These are phyloP conservation scores for Picochlorum sp. DNA, from an alignment of 139 green algal species.

Conservation along the genomic window DNA sequence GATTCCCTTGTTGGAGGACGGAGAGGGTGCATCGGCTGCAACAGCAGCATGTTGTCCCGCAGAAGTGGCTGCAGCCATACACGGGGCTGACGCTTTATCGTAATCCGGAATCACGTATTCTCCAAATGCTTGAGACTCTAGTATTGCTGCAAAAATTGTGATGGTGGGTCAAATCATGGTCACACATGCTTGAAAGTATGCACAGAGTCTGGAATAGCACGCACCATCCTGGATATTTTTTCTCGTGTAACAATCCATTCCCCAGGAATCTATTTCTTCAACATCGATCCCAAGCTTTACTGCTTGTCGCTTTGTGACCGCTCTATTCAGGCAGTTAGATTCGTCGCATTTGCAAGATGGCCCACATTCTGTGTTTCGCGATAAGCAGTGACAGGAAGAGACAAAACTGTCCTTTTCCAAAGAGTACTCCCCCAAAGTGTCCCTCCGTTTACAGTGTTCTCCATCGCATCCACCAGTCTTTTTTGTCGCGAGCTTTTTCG, in stretches of 20 bases:
- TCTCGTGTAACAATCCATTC: conserved; percentile 78
- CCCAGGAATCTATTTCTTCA: conserved; percentile 67
- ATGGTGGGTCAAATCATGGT: not conserved
- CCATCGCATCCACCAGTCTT: conserved; percentile 42
- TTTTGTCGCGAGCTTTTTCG: conserved; percentile 49
- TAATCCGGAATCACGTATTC: conserved; percentile 23
- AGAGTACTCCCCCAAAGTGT: conserved; percentile 32
- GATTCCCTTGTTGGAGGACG: not conserved
- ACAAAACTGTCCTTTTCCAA: conserved; percentile 34
- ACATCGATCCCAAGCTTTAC: conserved; percentile 51
- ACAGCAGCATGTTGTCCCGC: conserved; percentile 12
- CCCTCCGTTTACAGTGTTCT: conserved; percentile 32
- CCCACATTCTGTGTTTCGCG: conserved; percentile 49
- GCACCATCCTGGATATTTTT: conserved; percentile 59
- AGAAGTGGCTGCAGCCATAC: not conserved
- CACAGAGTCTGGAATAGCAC: conserved; percentile 14
- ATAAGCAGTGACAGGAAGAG: conserved; percentile 41
- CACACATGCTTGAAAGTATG: not conserved
- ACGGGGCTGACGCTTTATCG: not conserved
- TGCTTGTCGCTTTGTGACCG: conserved; percentile 20
- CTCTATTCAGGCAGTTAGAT: conserved; percentile 34
- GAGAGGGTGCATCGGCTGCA: conserved; percentile 8
- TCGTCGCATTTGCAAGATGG: conserved; percentile 24
- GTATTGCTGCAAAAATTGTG: conserved; percentile 9
- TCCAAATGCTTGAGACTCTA: conserved; percentile 41